phyloP scores from a whole-genome alignment of 257 asterid genomes.

The Solanum piurae region DNA sequence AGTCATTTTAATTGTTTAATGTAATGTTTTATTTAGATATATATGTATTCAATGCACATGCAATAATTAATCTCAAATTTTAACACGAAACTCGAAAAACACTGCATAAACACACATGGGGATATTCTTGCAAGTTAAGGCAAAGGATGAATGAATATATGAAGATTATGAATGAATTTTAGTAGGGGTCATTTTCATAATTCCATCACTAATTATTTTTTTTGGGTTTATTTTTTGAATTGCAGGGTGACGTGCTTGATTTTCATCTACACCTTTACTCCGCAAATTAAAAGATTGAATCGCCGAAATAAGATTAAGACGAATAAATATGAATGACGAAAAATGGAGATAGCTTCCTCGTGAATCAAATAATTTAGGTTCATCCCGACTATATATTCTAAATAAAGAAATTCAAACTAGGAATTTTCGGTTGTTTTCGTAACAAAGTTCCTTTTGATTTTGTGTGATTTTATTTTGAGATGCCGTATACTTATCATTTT shows the following conservation, averaged over 20 bases:
- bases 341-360: not conserved
- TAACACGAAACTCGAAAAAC: not conserved
- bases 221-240: too few relatives aligned
- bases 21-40: too few relatives aligned
- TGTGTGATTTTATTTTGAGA: not conserved
- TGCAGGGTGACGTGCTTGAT: not conserved
- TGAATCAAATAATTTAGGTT: not conserved
- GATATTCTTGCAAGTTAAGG: not conserved
- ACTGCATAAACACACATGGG: not conserved
- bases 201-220: not conserved
- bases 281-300: not conserved
- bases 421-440: not conserved
- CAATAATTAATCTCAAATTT: not conserved
- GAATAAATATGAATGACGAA: not conserved
- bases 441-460: not conserved
- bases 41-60: not conserved
- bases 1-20: too few relatives aligned
- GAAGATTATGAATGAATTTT: not conserved
- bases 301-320: too few relatives aligned
- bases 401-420: not conserved
- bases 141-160: not conserved
- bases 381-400: not conserved
- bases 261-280: not conserved
- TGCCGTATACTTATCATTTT: not conserved
- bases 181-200: not conserved